A percentile compares a stretch with the other conserved stretches of the same genome.
Conservation (phyloP, 441 rosid genomes). For the Francoa sonchifolia region DNA sequence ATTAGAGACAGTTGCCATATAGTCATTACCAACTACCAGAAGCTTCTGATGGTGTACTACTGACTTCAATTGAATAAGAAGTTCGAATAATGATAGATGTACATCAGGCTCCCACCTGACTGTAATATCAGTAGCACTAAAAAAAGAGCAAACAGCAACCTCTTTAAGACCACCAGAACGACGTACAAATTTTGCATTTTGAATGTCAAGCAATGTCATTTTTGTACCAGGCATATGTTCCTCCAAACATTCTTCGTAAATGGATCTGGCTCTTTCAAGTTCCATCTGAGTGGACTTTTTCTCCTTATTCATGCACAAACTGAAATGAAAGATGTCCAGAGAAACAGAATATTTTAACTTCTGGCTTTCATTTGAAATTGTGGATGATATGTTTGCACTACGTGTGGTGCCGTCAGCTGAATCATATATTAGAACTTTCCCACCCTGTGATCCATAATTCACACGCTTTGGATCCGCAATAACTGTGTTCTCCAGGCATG, state of each 20-base stretch:
- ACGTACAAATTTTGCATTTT: constrained; percentile 79
- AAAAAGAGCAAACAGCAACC: constrained; percentile 81
- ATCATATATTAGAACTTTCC: constrained; percentile 46
- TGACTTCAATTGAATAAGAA: constrained; percentile 53
- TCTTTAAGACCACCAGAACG: constrained; percentile 93
- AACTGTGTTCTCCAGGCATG: constrained; percentile 53
- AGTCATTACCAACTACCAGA: constrained; percentile 29
- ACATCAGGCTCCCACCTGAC: constrained; percentile 95
- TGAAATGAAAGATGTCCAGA: constrained; percentile 71
- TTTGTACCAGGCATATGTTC: constrained; percentile 47
- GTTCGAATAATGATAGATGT: constrained; percentile 74
- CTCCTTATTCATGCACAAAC: constrained; percentile 74
- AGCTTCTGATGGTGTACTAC: constrained; percentile 53
- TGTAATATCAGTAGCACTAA: constrained; percentile 85
- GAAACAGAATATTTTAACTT: constrained; percentile 63
- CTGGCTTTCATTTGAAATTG: constrained; percentile 42
- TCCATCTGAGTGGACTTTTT: constrained; percentile 84
- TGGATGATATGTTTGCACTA: constrained; percentile 52
- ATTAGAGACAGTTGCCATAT: constrained; percentile 27
- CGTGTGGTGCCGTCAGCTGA: constrained; percentile 82
- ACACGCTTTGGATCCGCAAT: constrained; percentile 92
- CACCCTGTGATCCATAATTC: constrained; percentile 99
- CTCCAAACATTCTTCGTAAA: constrained; percentile 63
- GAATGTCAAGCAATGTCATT: constrained; percentile 70
- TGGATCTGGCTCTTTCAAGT: constrained; percentile 81